Percentiles rank a stretch among this genome's conserved stretches.
Conservation (phyloP, 306 rosid species). For the Parietaria judaica region DNA sequence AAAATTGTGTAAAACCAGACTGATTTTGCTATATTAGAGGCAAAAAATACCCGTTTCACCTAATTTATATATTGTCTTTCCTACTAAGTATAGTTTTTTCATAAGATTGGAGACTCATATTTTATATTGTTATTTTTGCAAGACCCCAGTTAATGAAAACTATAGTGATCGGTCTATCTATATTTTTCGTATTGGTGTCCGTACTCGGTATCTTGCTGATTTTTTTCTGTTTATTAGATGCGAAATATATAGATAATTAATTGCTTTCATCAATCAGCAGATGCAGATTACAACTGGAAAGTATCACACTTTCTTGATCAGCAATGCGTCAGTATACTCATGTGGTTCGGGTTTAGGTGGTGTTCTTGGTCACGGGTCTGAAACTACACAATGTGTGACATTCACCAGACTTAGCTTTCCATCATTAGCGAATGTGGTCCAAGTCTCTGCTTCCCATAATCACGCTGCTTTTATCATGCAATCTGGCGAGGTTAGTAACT, state of each 20-base stretch:
- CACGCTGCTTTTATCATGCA: slow-evolving; percentile 83
- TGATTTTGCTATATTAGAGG: no score
- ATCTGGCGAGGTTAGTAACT: slow-evolving; percentile 70
- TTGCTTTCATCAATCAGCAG: slow-evolving; percentile 41
- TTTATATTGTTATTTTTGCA: no score
- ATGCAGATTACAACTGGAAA: slow-evolving; percentile 88
- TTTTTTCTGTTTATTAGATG: not conserved
- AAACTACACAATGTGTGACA: slow-evolving; percentile 67
- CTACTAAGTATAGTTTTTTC: no score
- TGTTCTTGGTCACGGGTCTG: slow-evolving; percentile 86
- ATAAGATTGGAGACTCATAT: no score
- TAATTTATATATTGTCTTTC: no score
- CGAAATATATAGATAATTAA: not conserved
- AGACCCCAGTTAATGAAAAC: no score
- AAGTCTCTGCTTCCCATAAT: slow-evolving; percentile 80
- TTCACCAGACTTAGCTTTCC: slow-evolving; percentile 63
- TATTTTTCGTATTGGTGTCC: slow-evolving; percentile 1
- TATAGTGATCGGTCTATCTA: slow-evolving; percentile 1
- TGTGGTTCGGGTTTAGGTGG: slow-evolving; percentile 88
- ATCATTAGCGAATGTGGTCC: slow-evolving; percentile 47
- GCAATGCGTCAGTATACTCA: slow-evolving; percentile 70
- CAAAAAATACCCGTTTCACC: no score
- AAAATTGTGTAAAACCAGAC: no score
- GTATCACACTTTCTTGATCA: slow-evolving; percentile 73
- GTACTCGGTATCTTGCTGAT: not conserved